phyloP scores from a whole-genome alignment of 2,329 filamentous ascomycete genomes.

The Penicillium thymicola region DNA sequence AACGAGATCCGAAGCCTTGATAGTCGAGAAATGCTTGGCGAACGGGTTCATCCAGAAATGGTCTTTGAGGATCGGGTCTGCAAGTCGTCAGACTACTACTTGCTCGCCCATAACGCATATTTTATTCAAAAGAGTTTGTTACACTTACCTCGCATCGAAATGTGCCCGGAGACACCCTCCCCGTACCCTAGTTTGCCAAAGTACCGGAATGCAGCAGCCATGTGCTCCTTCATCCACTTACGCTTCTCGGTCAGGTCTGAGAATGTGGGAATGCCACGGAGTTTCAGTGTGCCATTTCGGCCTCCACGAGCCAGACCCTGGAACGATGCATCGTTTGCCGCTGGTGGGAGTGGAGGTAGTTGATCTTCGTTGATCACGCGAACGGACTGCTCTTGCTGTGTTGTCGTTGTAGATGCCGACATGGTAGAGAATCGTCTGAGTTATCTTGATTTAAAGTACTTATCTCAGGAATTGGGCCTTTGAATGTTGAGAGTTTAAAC shows the following conservation, averaged over 20 bases:
- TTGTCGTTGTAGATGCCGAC: conserved; percentile 16
- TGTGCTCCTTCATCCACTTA: conserved; percentile 52
- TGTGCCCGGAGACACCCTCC: conserved; percentile 44
- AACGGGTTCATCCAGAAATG: conserved; percentile 44
- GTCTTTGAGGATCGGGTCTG: conserved; percentile 37
- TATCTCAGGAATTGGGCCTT: background rate
- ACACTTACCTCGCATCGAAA: conserved; percentile 37
- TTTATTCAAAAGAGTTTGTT: background rate
- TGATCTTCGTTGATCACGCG: conserved; percentile 20
- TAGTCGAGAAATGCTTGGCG: conserved; percentile 41
- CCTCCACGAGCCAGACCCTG: conserved; percentile 37
- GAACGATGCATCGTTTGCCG: conserved; percentile 29
- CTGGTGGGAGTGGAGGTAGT: conserved; percentile 21
- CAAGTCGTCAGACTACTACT: background rate
- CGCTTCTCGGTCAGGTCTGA: conserved; percentile 45
- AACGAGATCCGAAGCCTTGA: conserved; percentile 43
- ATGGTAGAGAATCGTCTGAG: background rate
- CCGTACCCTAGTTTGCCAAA: conserved; percentile 42
- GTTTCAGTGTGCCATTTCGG: conserved; percentile 35
- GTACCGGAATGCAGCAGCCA: conserved; percentile 42
- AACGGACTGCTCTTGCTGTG: conserved; percentile 18
- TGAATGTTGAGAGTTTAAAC: background rate
- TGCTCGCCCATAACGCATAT: background rate
- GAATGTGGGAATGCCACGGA: conserved; percentile 40
- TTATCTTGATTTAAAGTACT: background rate